These are phyloP conservation scores for Taxillus chinensis DNA, from an alignment of 164 flowering plant species.

Conservation along the genomic window DNA sequence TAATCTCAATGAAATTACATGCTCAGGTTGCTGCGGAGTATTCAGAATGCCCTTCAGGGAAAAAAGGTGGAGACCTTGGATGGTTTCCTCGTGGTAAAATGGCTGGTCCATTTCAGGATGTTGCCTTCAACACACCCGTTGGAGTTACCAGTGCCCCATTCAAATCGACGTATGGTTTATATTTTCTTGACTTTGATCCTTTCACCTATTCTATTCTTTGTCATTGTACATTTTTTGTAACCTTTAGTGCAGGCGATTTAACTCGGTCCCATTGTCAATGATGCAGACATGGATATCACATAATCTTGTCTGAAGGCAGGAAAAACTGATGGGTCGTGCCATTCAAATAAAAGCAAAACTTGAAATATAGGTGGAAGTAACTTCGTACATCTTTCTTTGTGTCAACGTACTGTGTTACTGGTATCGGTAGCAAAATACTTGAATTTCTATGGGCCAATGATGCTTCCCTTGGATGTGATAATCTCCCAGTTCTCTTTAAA, in stretches of 20 bases:
- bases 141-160: constrained; percentile 96
- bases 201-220: not conserved
- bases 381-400: too few species aligned
- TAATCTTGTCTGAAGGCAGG: constrained; percentile 77
- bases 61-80: constrained; percentile 97
- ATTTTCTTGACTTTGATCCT: not conserved
- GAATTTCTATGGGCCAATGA: too few species aligned
- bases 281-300: constrained; percentile 89
- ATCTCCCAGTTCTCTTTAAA: too few species aligned
- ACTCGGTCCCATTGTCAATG: constrained; percentile 1
- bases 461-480: too few species aligned
- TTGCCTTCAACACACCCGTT: constrained; percentile 77
- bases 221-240: not conserved
- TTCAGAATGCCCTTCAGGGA: constrained; percentile 96
- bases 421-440: too few species aligned
- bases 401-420: too few species aligned
- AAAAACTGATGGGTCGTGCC: constrained; percentile 43
- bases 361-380: not conserved
- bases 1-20: too few species aligned
- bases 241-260: not conserved
- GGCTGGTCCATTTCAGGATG: constrained; percentile 99
- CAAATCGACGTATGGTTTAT: constrained; percentile 71
- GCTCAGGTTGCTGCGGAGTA: constrained; percentile 77
- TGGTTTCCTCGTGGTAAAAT: constrained; percentile 99
- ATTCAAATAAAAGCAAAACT: not conserved